Percentiles rank a stretch among this genome's conserved stretches.
phyloP scores from a whole-genome alignment of 2,329 filamentous ascomycete genomes.

The Talaromyces sp. region DNA sequence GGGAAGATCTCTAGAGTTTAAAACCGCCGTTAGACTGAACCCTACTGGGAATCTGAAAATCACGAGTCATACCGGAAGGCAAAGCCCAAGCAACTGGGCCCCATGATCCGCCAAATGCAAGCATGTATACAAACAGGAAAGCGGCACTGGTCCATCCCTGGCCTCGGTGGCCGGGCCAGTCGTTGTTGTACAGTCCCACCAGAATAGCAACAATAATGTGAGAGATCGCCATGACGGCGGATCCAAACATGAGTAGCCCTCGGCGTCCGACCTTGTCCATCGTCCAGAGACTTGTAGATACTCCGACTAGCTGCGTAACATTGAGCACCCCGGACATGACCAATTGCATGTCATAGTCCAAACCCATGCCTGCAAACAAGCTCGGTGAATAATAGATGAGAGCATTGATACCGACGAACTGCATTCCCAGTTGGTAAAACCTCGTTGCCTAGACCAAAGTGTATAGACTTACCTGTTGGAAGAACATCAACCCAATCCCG shows the following conservation, averaged over 20 bases:
- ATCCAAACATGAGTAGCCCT: slow-evolving; percentile 42
- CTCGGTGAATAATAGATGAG: slow-evolving; percentile 59
- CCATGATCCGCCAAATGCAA: slow-evolving; percentile 58
- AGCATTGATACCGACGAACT: slow-evolving; percentile 50
- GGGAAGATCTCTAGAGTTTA: slow-evolving; percentile 55
- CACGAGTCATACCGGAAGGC: slow-evolving; percentile 29
- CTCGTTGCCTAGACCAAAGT: neutral
- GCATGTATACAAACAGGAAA: slow-evolving; percentile 57
- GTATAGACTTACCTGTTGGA: slow-evolving; percentile 42
- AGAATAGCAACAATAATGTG: slow-evolving; percentile 50
- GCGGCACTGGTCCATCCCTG: slow-evolving; percentile 54
- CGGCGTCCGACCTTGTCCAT: slow-evolving; percentile 46
- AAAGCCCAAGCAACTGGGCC: slow-evolving; percentile 46
- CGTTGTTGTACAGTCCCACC: slow-evolving; percentile 47
- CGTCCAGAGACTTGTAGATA: slow-evolving; percentile 43
- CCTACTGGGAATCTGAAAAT: slow-evolving; percentile 1
- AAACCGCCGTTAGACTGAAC: neutral
- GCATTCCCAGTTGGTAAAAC: slow-evolving; percentile 1
- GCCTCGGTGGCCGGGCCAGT: slow-evolving; percentile 47
- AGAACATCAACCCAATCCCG: slow-evolving; percentile 53
- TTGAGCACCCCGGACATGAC: slow-evolving; percentile 51
- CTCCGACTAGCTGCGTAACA: slow-evolving; percentile 44
- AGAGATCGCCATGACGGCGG: slow-evolving; percentile 41
- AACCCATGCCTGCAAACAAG: slow-evolving; percentile 50
- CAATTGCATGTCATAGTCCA: slow-evolving; percentile 43